A percentile compares a stretch with the other conserved stretches of the same genome.
These are phyloP conservation scores for Rozella allomycis DNA, from an alignment of 371 early-diverging fungal species.

Conservation along the genomic window DNA sequence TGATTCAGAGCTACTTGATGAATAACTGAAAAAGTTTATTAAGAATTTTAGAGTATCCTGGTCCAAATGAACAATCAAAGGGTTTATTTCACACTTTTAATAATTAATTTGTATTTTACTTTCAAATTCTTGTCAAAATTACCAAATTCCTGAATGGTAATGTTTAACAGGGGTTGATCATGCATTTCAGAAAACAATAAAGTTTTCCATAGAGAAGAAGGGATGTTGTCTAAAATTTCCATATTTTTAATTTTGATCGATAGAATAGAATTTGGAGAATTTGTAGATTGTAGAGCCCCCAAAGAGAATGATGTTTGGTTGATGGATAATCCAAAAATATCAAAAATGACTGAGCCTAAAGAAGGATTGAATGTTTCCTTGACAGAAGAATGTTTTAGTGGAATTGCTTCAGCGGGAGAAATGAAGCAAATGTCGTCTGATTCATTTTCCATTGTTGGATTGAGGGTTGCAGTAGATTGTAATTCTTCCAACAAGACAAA, in stretches of 20 bases:
- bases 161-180: constrained; percentile 16
- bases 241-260: constrained; percentile 31
- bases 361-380: too few relatives aligned
- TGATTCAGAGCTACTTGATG: constrained; percentile 3
- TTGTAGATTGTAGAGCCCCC: too few relatives aligned
- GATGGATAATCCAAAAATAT: too few relatives aligned
- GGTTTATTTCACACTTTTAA: constrained; percentile 24
- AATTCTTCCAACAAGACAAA: too few relatives aligned
- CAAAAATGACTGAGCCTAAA: too few relatives aligned
- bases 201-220: constrained; percentile 51
- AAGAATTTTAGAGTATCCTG: constrained; percentile 77
- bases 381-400: too few relatives aligned
- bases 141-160: constrained; percentile 27
- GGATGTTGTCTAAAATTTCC: constrained; percentile 53
- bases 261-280: too few relatives aligned
- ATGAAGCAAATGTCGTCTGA: too few relatives aligned
- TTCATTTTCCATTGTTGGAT: too few relatives aligned
- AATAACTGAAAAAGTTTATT: constrained; percentile 41
- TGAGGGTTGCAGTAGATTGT: too few relatives aligned
- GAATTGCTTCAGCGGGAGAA: too few relatives aligned
- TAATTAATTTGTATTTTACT: constrained; percentile 5
- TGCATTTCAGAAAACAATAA: constrained; percentile 40
- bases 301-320: too few relatives aligned
- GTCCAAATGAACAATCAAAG: constrained; percentile 67
- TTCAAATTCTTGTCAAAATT: constrained; percentile 7